Base-by-base conservation (phyloP, 257 asterid genomes). In the Capsicum baccatum region DNA sequence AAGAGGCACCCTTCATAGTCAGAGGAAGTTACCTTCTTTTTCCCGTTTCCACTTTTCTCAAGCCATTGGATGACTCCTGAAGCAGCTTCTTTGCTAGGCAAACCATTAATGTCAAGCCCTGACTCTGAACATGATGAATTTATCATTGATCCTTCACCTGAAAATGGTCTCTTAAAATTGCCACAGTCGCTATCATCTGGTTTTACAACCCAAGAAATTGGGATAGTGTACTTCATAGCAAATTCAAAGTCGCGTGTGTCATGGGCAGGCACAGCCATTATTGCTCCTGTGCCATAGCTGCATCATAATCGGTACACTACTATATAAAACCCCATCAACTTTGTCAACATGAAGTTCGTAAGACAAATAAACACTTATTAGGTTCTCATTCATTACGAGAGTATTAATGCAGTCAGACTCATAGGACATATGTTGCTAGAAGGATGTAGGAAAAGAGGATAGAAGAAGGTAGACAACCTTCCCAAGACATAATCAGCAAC, bases 241-340 rank as follows among this genome's bases (percentile, higher is more conserved):
- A 97, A 97, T 88, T 95, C 98, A 81, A 94, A 95, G 92, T 97
- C 99, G 50, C 99, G 92, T 33, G 97, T 89, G 88, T 97, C 99
- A 88, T 97, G 99, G 44, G 98, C 98, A 88, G 99, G 99, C 79
- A 97, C 99, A 86, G 98, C 98, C 98, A 97, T 97, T 83, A 97
- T 95, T 85, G 98, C 99, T 90, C 99, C 99, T 48, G 99, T 97
- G 47, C 99, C 99, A 50, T 97, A 97, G 96, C 99, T 96, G 94
- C 83, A 86, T 63, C 84, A 89, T 50, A 86, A 81, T 79, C 79
- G 80, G 82, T 17, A 85, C 19, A 55, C 80, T 10, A 81, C 55
- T 88, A 50, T 88, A 50, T 79, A 56, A 83, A 56, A 86, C 73
- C 85, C 33, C 82, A 54, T 21, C 7, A 78, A 78, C 63, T 26